These are phyloP conservation scores for Tetraselmis striata DNA, from an alignment of 139 green algal species.

Conservation along the genomic window DNA sequence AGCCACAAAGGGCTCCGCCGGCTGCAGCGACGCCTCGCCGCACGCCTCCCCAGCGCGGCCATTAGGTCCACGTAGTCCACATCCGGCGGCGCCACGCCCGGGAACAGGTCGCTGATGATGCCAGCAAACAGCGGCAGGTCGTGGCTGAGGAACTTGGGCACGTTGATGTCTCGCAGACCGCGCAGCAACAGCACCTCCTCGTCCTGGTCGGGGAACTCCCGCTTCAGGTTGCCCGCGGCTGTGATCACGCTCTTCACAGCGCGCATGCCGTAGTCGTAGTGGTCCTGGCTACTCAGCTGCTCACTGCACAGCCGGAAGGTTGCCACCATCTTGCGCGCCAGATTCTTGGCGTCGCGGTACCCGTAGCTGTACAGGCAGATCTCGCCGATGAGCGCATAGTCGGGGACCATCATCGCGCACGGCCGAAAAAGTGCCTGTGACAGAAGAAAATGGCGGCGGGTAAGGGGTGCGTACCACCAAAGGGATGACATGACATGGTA, in stretches of 20 bases:
- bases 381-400: constrained; percentile 71
- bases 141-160: constrained; percentile 67
- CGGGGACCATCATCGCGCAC: constrained; percentile 75
- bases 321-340: constrained; percentile 76
- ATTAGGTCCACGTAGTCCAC: constrained; percentile 50
- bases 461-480: too few relatives aligned
- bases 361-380: constrained; percentile 65
- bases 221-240: constrained; percentile 73
- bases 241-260: constrained; percentile 76
- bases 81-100: constrained; percentile 33
- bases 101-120: constrained; percentile 73
- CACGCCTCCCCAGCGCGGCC: constrained; percentile 37
- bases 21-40: constrained; percentile 37
- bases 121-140: constrained; percentile 69
- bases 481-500: too few relatives aligned
- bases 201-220: constrained; percentile 53
- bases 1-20: constrained; percentile 45
- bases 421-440: constrained; percentile 45
- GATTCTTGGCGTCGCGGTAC: constrained; percentile 42
- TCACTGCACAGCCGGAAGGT: constrained; percentile 83
- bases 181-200: constrained; percentile 67
- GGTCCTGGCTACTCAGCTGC: constrained; percentile 66
- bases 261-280: constrained; percentile 83
- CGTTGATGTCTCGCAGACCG: constrained; percentile 64
- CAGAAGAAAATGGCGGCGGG: too few relatives aligned